Conservation (phyloP, 768 basidiomycete species). For the Chalciporus sphaerocephalus region DNA sequence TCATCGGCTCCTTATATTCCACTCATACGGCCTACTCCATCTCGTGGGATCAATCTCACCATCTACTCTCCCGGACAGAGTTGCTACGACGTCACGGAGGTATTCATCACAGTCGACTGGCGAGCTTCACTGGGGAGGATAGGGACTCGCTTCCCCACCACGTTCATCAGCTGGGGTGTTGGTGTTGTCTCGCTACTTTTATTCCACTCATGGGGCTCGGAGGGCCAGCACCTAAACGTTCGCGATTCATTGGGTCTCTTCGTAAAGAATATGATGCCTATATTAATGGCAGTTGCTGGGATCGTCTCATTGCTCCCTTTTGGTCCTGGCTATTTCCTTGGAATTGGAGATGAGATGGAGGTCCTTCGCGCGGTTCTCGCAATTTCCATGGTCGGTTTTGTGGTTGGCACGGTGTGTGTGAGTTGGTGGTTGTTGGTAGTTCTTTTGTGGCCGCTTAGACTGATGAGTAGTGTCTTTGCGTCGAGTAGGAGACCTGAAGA, state of each 20-base stretch:
- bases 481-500: slow-evolving; percentile 29
- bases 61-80: slow-evolving; percentile 52
- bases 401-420: slow-evolving; percentile 60
- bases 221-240: slow-evolving; percentile 40
- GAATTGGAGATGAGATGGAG: slow-evolving; percentile 51
- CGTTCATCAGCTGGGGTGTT: slow-evolving; percentile 66
- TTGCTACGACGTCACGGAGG: slow-evolving; percentile 38
- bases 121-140: slow-evolving; percentile 64
- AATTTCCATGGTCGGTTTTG: slow-evolving; percentile 51
- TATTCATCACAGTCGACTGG: slow-evolving; percentile 67
- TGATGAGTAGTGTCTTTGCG: slow-evolving; percentile 7
- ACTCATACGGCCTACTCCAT: slow-evolving; percentile 6
- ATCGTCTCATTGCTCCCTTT: slow-evolving; percentile 53
- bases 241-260: slow-evolving; percentile 47
- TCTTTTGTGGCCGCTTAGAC: slow-evolving; percentile 44
- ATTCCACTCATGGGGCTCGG: slow-evolving; percentile 46
- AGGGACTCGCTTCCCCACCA: slow-evolving; percentile 70
- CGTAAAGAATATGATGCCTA: slow-evolving; percentile 35
- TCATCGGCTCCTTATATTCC: slow-evolving; percentile 60
- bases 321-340: slow-evolving; percentile 52
- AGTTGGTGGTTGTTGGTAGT: slow-evolving; percentile 52
- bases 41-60: slow-evolving; percentile 47
- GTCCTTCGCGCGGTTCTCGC: slow-evolving; percentile 41
- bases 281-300: slow-evolving; percentile 42
- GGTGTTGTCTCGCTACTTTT: slow-evolving; percentile 62